Conservation (phyloP, 2,329 filamentous ascomycete species). For the Thelonectria rubi region DNA sequence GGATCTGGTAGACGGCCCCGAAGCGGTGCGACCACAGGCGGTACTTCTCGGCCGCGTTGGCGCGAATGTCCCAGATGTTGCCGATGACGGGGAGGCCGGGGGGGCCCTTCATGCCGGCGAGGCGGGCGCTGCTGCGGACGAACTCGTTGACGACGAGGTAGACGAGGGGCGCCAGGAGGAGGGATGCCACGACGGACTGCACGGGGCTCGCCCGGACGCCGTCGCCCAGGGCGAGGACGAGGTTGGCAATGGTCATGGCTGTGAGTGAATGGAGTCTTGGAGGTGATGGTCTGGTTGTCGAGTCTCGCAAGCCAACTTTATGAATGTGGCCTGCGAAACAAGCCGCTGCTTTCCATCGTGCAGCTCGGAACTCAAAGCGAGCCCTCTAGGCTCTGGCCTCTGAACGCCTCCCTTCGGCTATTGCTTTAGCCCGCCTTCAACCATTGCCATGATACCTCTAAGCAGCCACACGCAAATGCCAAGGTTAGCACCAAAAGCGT, state of each 20-base stretch:
- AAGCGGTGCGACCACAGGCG: conserved; percentile 61
- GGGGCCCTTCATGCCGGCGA: conserved; percentile 59
- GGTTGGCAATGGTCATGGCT: conserved; percentile 42
- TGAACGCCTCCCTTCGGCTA: conserved; percentile 7
- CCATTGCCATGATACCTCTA: not conserved
- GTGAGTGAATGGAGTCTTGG: not conserved
- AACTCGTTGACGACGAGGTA: conserved; percentile 61
- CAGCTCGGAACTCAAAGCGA: conserved; percentile 14
- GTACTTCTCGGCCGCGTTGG: conserved; percentile 66
- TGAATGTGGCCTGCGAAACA: not conserved
- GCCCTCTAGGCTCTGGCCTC: not conserved
- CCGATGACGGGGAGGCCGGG: conserved; percentile 62
- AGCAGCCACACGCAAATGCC: not conserved
- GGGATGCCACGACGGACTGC: conserved; percentile 34
- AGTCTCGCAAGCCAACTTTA: conserved; percentile 1
- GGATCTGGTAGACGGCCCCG: conserved; percentile 63
- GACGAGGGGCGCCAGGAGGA: conserved; percentile 48
- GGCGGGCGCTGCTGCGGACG: conserved; percentile 54
- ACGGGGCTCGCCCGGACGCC: conserved; percentile 35
- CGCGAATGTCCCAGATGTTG: conserved; percentile 63
- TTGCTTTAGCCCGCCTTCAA: not conserved
- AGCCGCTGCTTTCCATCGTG: conserved; percentile 4
- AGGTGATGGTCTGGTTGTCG: conserved; percentile 1
- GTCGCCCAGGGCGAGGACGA: conserved; percentile 33
- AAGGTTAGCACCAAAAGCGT: not conserved